Base-by-base conservation (phyloP, 768 basidiomycete genomes). In the Tremella fuciformis region DNA sequence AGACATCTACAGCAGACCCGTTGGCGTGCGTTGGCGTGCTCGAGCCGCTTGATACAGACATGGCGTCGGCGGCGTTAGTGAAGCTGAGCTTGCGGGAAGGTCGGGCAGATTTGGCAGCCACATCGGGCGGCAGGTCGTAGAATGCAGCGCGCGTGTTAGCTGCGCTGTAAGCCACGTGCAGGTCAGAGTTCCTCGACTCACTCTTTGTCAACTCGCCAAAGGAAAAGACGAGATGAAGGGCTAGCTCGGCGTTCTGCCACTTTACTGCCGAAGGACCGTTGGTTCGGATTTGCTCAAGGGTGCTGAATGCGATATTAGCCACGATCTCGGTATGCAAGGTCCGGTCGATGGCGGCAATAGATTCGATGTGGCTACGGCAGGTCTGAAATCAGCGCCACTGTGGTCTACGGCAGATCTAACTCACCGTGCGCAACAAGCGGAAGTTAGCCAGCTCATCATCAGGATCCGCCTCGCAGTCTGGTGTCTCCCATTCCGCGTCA, bases 211-310 rank as follows among this genome's bases (percentile, higher is more conserved):
- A 84, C 75, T 96, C 92, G 42, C 94, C 94, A 68, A 89, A 98
- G 34, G 94, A 88, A 71, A 86, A 97, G 9, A 97, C 85, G 22
- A 98, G 82, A 75, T 91, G 91, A n/a, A 94, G 80, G 0, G 89
- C 91, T 18, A 98, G 82, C 76, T 99, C 96, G 2, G 88, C 90
- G 63, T 93, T 87, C 66, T 91, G 85, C 96, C 96, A 98, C 59
- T 88, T 83, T 37, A 96, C 76, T 16, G 81, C 73, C 0, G 83
- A 76, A 0, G 88, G 84, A 59, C 79, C 85, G 13, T 59, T 61
- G 0, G 67, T 50, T 51, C 82, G 81, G 66, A 86, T 88, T 0
- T 84, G 81, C 4, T 86, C 83, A 29, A 96, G 82, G 0, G 89
- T 93, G 59, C 83, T 83, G 60, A 88, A 75, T 9, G 90, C 85